Conservation (phyloP, 192 early-diverging fungal species). For the Gonapodya prolifera region DNA sequence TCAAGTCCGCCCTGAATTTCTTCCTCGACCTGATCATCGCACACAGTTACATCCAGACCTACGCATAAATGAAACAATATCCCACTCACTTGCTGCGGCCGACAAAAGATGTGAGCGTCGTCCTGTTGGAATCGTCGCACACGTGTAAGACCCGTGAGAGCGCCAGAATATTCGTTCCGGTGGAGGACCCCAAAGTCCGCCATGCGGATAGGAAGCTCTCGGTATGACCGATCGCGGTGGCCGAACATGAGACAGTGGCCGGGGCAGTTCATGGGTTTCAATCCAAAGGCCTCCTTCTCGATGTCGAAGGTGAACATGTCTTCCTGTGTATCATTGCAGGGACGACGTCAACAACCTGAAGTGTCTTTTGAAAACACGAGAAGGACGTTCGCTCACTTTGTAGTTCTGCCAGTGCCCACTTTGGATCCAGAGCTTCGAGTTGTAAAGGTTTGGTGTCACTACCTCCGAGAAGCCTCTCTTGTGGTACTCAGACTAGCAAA, state of each 20-base stretch:
- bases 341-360: no score
- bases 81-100: conserved; percentile 53
- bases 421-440: conserved; percentile 91
- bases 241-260: conserved; percentile 97
- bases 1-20: conserved; percentile 81
- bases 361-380: conserved; percentile 9
- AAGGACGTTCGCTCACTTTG: conserved; percentile 28
- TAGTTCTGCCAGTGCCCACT: conserved; percentile 96
- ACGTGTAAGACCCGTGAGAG: conserved; percentile 85
- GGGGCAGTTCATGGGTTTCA: conserved; percentile 99
- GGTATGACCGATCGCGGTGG: conserved; percentile 83
- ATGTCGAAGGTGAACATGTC: conserved; percentile 93
- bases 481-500: conserved; percentile 53
- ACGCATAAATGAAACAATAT: conserved; percentile 81
- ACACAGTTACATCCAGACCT: conserved; percentile 75
- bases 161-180: conserved; percentile 83
- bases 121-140: conserved; percentile 99
- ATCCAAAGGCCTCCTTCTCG: conserved; percentile 92
- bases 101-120: conserved; percentile 98
- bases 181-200: conserved; percentile 99
- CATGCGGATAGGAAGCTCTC: conserved; percentile 86
- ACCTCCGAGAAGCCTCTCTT: conserved; percentile 94
- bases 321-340: conserved; percentile 47
- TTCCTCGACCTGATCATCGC: conserved; percentile 32
- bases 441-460: conserved; percentile 97